Conservation (phyloP, 306 rosid genomes). For the Trifolium repens region DNA sequence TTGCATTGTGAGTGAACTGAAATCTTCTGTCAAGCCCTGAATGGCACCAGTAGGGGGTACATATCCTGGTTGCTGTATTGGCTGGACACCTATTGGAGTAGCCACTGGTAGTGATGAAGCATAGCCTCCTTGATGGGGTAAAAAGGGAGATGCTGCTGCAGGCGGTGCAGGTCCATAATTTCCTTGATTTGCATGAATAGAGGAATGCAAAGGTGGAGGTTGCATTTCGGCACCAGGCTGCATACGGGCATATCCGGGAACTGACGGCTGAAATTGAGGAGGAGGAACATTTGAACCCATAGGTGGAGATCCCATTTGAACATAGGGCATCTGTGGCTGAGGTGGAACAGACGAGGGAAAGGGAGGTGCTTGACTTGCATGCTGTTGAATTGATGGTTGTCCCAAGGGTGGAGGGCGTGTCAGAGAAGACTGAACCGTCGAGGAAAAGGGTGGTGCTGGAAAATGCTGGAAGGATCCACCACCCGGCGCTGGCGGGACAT, state of each 20-base stretch:
- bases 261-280: constrained; percentile 59
- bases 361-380: constrained; percentile 53
- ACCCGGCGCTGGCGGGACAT: constrained; percentile 45
- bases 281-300: constrained; percentile 54
- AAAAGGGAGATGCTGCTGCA: constrained; percentile 57
- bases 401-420: constrained; percentile 56
- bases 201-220: constrained; percentile 61
- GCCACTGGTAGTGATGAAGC: constrained; percentile 59
- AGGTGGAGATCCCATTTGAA: constrained; percentile 72
- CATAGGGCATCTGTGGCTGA: constrained; percentile 60
- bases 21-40: constrained; percentile 90
- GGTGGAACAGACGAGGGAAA: constrained; percentile 54
- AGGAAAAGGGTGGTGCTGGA: constrained; percentile 61
- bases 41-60: constrained; percentile 66
- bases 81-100: constrained; percentile 65
- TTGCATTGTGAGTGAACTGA: constrained; percentile 80
- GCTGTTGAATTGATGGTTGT: constrained; percentile 57
- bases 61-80: constrained; percentile 62
- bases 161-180: constrained; percentile 55
- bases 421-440: constrained; percentile 53
- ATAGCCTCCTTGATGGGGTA: constrained; percentile 72
- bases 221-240: constrained; percentile 63
- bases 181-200: constrained; percentile 64
- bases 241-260: constrained; percentile 71
- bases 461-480: constrained; percentile 63